Evolutionary conservation across 2,329 filamentous ascomycete species (phyloP).

Genomic region (Rhynchosporium secalis): DNA sequence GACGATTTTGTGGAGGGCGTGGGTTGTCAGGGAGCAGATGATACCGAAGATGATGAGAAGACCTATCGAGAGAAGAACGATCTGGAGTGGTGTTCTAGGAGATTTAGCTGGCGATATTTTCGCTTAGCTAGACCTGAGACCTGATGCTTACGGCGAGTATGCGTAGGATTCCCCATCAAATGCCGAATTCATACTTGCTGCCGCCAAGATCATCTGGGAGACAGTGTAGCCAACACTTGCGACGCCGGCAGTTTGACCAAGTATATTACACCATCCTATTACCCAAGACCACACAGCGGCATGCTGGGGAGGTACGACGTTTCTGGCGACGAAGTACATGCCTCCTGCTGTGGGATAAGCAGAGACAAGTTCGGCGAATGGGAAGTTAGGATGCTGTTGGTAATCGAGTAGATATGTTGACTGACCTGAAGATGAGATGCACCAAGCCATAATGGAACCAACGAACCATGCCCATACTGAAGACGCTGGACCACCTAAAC

Average conservation of each 20-base stretch:
- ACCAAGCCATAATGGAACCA: constrained; percentile 63
- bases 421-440: constrained; percentile 59
- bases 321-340: constrained; percentile 69
- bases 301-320: constrained; percentile 60
- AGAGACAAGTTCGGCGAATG: constrained; percentile 31
- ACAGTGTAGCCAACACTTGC: constrained; percentile 63
- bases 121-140: neutral
- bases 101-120: neutral
- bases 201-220: constrained; percentile 63
- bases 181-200: constrained; percentile 59
- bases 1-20: constrained; percentile 58
- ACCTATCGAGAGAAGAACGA: constrained; percentile 57
- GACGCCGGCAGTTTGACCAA: constrained; percentile 63
- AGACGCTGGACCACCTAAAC: constrained; percentile 60
- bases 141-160: constrained; percentile 54
- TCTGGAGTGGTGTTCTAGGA: constrained; percentile 56
- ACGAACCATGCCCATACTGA: constrained; percentile 67
- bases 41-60: constrained; percentile 54
- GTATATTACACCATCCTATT: constrained; percentile 67
- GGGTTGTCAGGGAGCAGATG: constrained; percentile 64
- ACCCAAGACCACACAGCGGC: constrained; percentile 65
- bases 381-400: neutral
- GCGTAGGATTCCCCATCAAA: constrained; percentile 50
- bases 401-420: neutral
- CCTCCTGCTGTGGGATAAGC: constrained; percentile 62